Evolutionary conservation across 2,329 filamentous ascomycete species (phyloP).

Genomic region (Amauroascus verrucosus): DNA sequence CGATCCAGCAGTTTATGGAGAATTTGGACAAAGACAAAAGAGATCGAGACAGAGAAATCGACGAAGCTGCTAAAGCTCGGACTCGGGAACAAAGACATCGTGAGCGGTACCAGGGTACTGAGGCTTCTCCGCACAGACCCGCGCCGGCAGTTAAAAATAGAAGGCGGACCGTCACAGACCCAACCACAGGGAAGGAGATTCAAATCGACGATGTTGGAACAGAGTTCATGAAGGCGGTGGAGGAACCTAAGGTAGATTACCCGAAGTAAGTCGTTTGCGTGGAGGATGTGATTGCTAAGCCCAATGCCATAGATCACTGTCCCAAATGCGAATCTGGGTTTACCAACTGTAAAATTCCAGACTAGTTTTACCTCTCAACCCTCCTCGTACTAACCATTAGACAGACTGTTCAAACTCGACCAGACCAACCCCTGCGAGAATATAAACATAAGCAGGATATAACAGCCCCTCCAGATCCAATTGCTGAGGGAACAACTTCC

Average conservation of each 20-base stretch:
- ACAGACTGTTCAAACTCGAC: conserved; percentile 57
- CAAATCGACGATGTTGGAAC: conserved; percentile 73
- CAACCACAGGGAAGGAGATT: conserved; percentile 75
- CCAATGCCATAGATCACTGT: conserved; percentile 53
- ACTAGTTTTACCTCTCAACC: not conserved
- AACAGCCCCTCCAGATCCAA: conserved; percentile 79
- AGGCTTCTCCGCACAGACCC: conserved; percentile 40
- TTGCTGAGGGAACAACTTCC: conserved; percentile 70
- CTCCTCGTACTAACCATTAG: not conserved
- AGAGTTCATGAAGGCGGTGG: conserved; percentile 57
- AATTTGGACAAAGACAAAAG: conserved; percentile 70
- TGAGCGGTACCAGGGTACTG: conserved; percentile 21
- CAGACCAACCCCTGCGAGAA: conserved; percentile 61
- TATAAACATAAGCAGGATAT: conserved; percentile 81
- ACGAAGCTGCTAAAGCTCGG: conserved; percentile 43
- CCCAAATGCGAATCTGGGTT: conserved; percentile 79
- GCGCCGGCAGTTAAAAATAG: conserved; percentile 36
- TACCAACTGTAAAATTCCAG: conserved; percentile 45
- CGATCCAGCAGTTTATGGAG: conserved; percentile 72
- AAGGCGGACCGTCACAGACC: conserved; percentile 64
- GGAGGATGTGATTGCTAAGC: not conserved
- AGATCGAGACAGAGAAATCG: conserved; percentile 60
- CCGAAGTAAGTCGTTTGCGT: too few relatives aligned
- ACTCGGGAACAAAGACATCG: conserved; percentile 26
- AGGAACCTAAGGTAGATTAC: conserved; percentile 54